Percentiles rank a stretch among this genome's conserved stretches.
These are phyloP conservation scores for Venturia asperata DNA, from an alignment of 2,329 filamentous ascomycete genomes.

Conservation along the genomic window DNA sequence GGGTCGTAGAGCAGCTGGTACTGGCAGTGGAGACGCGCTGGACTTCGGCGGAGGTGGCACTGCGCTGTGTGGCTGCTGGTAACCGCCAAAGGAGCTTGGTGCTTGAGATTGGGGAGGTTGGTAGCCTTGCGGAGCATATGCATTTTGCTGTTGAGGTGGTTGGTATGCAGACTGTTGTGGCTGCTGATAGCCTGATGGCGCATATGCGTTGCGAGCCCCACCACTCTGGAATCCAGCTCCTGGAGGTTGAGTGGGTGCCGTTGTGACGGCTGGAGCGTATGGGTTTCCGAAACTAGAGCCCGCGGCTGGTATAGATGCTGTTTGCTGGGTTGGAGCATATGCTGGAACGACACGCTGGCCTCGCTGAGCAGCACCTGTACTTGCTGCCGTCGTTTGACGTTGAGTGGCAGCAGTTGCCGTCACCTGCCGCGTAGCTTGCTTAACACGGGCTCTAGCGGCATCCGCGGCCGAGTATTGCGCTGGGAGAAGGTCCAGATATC, in stretches of 20 bases:
- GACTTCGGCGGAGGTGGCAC: slow-evolving; percentile 13
- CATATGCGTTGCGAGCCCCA: slow-evolving; percentile 37
- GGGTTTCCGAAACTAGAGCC: slow-evolving; percentile 28
- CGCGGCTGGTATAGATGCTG: slow-evolving; percentile 31
- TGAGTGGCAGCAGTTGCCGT: slow-evolving; percentile 34
- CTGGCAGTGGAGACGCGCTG: slow-evolving; percentile 10
- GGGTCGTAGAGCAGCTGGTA: slow-evolving; percentile 7
- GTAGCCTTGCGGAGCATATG: slow-evolving; percentile 26
- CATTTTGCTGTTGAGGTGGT: slow-evolving; percentile 23
- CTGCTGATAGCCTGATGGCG: slow-evolving; percentile 49
- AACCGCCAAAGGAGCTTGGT: slow-evolving; percentile 37
- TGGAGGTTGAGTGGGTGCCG: slow-evolving; percentile 26
- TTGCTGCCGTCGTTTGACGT: slow-evolving; percentile 33
- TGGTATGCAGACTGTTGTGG: slow-evolving; percentile 27
- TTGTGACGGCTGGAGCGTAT: slow-evolving; percentile 29
- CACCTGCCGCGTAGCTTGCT: slow-evolving; percentile 67
- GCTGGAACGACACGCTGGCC: slow-evolving; percentile 32
- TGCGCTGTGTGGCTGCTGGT: slow-evolving; percentile 34
- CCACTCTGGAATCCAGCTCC: slow-evolving; percentile 24
- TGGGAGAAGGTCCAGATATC: slow-evolving; percentile 84
- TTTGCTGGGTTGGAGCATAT: slow-evolving; percentile 33
- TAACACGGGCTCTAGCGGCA: slow-evolving; percentile 75
- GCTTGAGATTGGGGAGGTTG: slow-evolving; percentile 24
- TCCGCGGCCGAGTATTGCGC: slow-evolving; percentile 78
- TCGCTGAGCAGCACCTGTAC: slow-evolving; percentile 27